Percentiles rank a stretch among this genome's conserved stretches.
Evolutionary conservation across 768 basidiomycete species (phyloP).

Genomic region (Pilatotrama ljubarskyi): DNA sequence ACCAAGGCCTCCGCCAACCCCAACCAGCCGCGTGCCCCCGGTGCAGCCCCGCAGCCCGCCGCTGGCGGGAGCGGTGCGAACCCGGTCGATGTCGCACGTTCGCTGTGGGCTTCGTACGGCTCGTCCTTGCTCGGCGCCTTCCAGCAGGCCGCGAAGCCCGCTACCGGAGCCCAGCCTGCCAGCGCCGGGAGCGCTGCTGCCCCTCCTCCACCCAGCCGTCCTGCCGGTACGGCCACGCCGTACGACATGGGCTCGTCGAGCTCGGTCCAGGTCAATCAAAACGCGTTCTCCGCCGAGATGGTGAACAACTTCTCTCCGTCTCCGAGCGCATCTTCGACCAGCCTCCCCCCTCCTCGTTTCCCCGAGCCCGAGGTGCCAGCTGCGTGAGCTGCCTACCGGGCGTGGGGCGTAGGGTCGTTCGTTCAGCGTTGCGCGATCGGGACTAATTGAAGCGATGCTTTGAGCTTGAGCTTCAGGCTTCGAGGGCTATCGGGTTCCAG

Average conservation of each 20-base stretch:
- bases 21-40: constrained; percentile 5
- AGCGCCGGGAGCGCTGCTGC: neutral
- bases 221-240: constrained; percentile 5
- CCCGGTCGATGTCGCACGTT: constrained; percentile 24
- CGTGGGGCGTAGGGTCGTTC: neutral
- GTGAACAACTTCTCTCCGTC: constrained; percentile 17
- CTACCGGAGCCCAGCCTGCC: constrained; percentile 8
- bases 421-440: neutral
- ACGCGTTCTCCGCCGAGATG: constrained; percentile 21
- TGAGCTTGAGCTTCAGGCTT: no score
- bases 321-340: constrained; percentile 5
- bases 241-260: constrained; percentile 22
- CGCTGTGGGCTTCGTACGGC: constrained; percentile 40
- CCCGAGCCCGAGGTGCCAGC: constrained; percentile 38
- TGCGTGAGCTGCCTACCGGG: neutral
- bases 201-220: neutral
- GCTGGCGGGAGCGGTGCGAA: constrained; percentile 27
- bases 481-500: neutral
- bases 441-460: neutral
- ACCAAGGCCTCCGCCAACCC: constrained; percentile 38
- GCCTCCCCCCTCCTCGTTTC: constrained; percentile 37
- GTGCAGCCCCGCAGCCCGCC: neutral
- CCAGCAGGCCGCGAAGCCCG: constrained; percentile 17
- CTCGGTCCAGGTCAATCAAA: constrained; percentile 18
- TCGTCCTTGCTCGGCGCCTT: constrained; percentile 39